Percentiles rank a stretch among this genome's conserved stretches.
phyloP scores from a whole-genome alignment of 257 asterid species.

The Fraxinus quadrangulata region DNA sequence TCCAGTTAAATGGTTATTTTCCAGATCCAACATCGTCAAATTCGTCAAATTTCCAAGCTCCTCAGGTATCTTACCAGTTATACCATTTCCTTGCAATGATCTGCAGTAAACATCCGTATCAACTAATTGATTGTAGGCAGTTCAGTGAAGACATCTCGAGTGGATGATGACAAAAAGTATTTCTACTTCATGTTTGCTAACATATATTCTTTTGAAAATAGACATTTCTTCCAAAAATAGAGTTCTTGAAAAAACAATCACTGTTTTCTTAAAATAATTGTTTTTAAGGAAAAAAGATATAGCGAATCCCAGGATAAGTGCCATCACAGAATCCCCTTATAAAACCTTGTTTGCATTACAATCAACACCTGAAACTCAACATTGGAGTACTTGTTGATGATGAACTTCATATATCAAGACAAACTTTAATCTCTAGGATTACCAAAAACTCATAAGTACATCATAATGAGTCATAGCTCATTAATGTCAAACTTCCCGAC shows the following conservation, averaged over 20 bases:
- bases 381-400: background rate
- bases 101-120: constrained; percentile 42
- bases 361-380: background rate
- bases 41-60: constrained; percentile 81
- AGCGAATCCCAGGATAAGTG: background rate
- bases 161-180: background rate
- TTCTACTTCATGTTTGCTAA: background rate
- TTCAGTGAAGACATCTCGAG: background rate
- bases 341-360: background rate
- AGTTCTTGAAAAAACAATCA: background rate
- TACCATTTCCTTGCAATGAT: constrained; percentile 84
- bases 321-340: background rate
- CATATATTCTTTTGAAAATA: background rate
- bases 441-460: background rate
- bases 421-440: background rate
- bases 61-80: constrained; percentile 78
- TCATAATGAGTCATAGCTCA: background rate
- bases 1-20: constrained; percentile 70
- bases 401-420: background rate
- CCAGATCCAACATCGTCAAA: constrained; percentile 83
- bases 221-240: background rate
- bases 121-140: background rate
- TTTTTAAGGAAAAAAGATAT: background rate
- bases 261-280: background rate
- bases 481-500: background rate